These are phyloP conservation scores for Torrubiella hemipterigena DNA, from an alignment of 2,329 filamentous ascomycete species.

Conservation along the genomic window DNA sequence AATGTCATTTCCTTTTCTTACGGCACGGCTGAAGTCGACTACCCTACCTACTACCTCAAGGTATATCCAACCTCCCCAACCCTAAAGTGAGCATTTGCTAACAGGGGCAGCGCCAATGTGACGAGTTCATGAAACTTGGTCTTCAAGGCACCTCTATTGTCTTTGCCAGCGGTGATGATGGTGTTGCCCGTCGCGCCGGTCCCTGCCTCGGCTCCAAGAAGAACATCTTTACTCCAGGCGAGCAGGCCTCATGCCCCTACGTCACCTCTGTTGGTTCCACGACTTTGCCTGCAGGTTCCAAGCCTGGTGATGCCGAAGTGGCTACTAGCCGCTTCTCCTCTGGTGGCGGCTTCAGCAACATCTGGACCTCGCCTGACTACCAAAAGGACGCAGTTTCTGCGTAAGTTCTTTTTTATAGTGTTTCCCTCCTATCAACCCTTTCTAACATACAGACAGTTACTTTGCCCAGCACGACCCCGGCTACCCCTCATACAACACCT, in stretches of 20 bases:
- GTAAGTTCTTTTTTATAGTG: slow-evolving; percentile 11
- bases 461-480: slow-evolving; percentile 23
- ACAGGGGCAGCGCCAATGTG: slow-evolving; percentile 21
- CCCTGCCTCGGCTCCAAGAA: slow-evolving; percentile 6
- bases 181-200: slow-evolving; percentile 15
- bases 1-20: slow-evolving; percentile 29
- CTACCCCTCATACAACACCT: slow-evolving; percentile 18
- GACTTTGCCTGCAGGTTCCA: slow-evolving; percentile 26
- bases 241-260: slow-evolving; percentile 27
- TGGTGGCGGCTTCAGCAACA: slow-evolving; percentile 19
- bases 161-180: slow-evolving; percentile 27
- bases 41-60: slow-evolving; percentile 31
- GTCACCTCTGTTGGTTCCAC: slow-evolving; percentile 38
- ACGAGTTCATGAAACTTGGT: slow-evolving; percentile 33
- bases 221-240: slow-evolving; percentile 20
- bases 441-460: no score
- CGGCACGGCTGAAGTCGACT: slow-evolving; percentile 31
- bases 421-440: background rate
- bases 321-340: slow-evolving; percentile 28
- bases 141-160: slow-evolving; percentile 27
- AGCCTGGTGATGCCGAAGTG: slow-evolving; percentile 31
- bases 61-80: no score
- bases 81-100: background rate
- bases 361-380: slow-evolving; percentile 33
- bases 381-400: slow-evolving; percentile 25